Evolutionary conservation across 495 filamentous ascomycete species (phyloP), one percentile per base, ranked within the genome.

Genomic region (Neurospora africana): DNA sequence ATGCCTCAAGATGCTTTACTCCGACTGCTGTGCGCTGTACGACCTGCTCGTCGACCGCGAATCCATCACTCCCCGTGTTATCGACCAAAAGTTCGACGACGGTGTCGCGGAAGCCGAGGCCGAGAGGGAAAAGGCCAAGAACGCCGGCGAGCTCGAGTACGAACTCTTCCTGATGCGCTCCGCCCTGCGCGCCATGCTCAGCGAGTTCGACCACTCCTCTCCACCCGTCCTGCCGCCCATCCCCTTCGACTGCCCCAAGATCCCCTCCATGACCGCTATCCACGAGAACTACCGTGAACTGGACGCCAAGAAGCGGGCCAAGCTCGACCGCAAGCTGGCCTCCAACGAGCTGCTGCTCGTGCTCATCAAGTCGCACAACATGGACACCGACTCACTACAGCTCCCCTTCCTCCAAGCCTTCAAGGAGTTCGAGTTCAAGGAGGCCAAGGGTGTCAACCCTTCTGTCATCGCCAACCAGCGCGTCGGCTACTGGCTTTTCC

Each of bases 161-260:
- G 73, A 79, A 23, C 76, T 87, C 74, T 73, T 87, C 77, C 73
- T 86, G 74, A 76, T 74, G 36, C 79, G 81, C 39, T 78, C 85
- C 36, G 84, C 76, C 76, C 83, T 99, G 58, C 90, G 96, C 23
- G 88, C 87, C 44, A 84, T 98, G 17, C 82, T 97, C 73, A 86
- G 84, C 77, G 95, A 98, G 80, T 97, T 93, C 75, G 95, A 99
- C 79, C 88, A 90, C 71, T 92, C 90, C 39, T 91, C 89, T 3
- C 93, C 95, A 2, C 95, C 95, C 0, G 93, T 98, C 0, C 88
- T 93, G 70, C 95, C 95, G 4, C 93, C 94, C 0, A 89, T 98
- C 72, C 96, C 96, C 0, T 98, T 93, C 79, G 95, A 98, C 80
- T 84, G 92, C 27, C 96, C 95, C 27, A 87, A 89, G 75, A 76